Evolutionary conservation across 306 rosid species (phyloP).

Genomic region (Fragaria nilgerrensis): DNA sequence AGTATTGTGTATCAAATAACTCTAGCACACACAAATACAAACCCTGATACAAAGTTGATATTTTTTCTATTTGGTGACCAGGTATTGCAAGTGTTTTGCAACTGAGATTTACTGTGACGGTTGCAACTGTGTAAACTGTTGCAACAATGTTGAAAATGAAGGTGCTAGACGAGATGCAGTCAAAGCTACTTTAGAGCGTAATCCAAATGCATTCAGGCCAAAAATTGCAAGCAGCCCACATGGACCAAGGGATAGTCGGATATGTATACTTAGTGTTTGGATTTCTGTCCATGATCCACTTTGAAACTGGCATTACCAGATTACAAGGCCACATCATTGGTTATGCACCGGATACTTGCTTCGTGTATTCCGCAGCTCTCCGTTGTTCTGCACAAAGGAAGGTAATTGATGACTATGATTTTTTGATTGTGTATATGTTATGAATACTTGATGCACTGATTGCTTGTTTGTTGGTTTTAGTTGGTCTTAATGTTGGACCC

Average conservation of each 20-base stretch:
- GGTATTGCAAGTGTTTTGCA: conserved; percentile 99
- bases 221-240: conserved; percentile 99
- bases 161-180: conserved; percentile 94
- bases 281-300: conserved; percentile 2
- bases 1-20: not conserved
- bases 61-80: conserved; percentile 45
- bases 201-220: conserved; percentile 98
- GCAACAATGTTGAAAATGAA: conserved; percentile 93
- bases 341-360: too few species aligned
- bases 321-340: not conserved
- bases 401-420: too few species aligned
- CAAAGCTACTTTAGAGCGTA: conserved; percentile 96
- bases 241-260: conserved; percentile 71
- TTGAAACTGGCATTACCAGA: conserved; percentile 16
- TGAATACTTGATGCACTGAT: too few species aligned
- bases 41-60: conserved; percentile 23
- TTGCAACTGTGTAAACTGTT: conserved; percentile 97
- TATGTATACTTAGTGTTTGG: conserved; percentile 34
- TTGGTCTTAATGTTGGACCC: too few species aligned
- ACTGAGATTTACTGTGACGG: conserved; percentile 98
- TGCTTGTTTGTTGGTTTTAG: too few species aligned
- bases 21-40: not conserved
- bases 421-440: too few species aligned
- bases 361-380: too few species aligned
- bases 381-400: too few species aligned